Evolutionary conservation across 2,329 filamentous ascomycete species (phyloP).

Genomic region (Fusarium hainanense): DNA sequence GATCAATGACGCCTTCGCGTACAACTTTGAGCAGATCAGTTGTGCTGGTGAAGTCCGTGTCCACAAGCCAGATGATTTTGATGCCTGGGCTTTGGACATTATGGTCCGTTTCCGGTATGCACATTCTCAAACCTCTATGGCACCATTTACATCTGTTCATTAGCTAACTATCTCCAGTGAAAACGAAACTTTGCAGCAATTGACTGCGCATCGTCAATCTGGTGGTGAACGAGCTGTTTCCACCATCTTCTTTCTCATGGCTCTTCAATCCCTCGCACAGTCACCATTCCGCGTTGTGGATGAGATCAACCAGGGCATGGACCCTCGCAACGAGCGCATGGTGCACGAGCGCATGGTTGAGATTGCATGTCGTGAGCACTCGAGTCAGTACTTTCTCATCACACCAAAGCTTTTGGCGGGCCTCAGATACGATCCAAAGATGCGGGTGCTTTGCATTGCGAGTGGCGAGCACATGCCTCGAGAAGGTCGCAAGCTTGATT

Average conservation of each 20-base stretch:
- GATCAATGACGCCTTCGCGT: constrained; percentile 91
- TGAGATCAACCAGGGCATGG: constrained; percentile 99
- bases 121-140: neutral
- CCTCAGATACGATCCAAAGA: constrained; percentile 86
- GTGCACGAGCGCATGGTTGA: constrained; percentile 98
- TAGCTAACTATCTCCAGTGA: constrained; percentile 61
- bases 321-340: constrained; percentile 97
- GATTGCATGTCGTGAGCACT: constrained; percentile 87
- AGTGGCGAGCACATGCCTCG: constrained; percentile 80
- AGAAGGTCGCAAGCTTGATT: constrained; percentile 64
- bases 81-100: constrained; percentile 93
- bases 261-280: constrained; percentile 90
- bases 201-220: constrained; percentile 93
- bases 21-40: constrained; percentile 93
- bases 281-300: constrained; percentile 98
- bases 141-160: neutral
- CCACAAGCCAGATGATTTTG: constrained; percentile 92
- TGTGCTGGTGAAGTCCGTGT: constrained; percentile 92
- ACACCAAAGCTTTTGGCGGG: constrained; percentile 93
- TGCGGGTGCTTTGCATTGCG: constrained; percentile 94
- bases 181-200: constrained; percentile 82
- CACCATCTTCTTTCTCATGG: constrained; percentile 99
- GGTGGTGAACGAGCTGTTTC: constrained; percentile 96
- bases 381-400: constrained; percentile 93
- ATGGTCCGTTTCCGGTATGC: constrained; percentile 91